A percentile compares a stretch with the other conserved stretches of the same genome.
Conservation (phyloP, 495 filamentous ascomycete genomes). For the Elasticomyces elasticus region DNA sequence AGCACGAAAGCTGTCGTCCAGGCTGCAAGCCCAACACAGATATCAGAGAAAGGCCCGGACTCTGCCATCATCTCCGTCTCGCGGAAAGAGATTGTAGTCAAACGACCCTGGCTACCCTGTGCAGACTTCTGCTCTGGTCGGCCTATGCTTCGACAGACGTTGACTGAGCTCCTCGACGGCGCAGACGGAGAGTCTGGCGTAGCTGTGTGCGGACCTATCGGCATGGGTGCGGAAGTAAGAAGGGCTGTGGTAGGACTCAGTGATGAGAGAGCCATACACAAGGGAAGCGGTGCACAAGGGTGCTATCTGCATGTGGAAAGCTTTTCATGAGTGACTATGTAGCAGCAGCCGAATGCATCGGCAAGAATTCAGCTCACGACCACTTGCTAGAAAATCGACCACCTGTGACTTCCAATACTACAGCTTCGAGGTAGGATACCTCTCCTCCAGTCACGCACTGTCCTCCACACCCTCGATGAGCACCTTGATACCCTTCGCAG, state of each 20-base stretch:
- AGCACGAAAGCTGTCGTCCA: neutral
- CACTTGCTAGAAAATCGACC: too few relatives aligned
- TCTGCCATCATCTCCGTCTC: neutral
- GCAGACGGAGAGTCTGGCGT: conserved; percentile 74
- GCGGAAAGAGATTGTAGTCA: neutral
- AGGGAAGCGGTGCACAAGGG: conserved; percentile 79
- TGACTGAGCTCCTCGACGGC: conserved; percentile 51
- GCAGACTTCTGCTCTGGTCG: conserved; percentile 34
- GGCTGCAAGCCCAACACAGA: neutral
- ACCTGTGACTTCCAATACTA: neutral
- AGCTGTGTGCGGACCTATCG: conserved; percentile 66
- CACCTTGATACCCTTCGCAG: conserved; percentile 74
- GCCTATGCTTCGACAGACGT: conserved; percentile 36
- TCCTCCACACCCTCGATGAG: conserved; percentile 54
- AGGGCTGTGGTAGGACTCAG: conserved; percentile 57
- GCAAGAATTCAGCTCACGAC: too few relatives aligned
- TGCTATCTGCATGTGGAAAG: conserved; percentile 42
- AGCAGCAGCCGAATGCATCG: neutral
- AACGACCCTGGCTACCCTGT: conserved; percentile 3
- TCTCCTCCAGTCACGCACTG: neutral
- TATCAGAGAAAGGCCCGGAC: neutral
- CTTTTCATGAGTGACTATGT: conserved; percentile 24
- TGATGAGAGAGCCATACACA: conserved; percentile 81
- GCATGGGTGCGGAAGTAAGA: conserved; percentile 53
- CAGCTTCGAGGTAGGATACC: neutral